A percentile compares a stretch with the other conserved stretches of the same genome.
Evolutionary conservation across 495 filamentous ascomycete species (phyloP).

Genomic region (Delitschia confertaspora): DNA sequence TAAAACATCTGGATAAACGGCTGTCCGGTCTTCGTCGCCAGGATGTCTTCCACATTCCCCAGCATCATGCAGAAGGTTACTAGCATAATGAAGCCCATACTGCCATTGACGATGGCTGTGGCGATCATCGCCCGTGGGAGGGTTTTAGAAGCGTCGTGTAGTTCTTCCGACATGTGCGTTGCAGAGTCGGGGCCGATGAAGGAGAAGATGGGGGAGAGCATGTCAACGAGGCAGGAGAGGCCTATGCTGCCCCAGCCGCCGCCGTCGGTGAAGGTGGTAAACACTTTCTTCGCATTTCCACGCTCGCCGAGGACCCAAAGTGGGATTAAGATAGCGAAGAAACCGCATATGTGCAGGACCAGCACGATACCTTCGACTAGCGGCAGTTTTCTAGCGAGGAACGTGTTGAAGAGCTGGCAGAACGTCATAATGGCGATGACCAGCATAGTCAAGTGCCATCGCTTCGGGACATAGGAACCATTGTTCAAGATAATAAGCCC

Average conservation of each 20-base stretch:
- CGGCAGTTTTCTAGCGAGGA: conserved; percentile 28
- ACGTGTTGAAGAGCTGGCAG: conserved; percentile 31
- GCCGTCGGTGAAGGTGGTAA: conserved; percentile 27
- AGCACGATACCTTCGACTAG: conserved; percentile 31
- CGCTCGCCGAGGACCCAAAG: conserved; percentile 29
- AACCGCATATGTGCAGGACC: conserved; percentile 30
- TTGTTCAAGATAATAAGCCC: conserved; percentile 38
- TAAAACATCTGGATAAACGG: conserved; percentile 31
- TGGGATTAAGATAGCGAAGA: conserved; percentile 32
- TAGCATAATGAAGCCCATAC: conserved; percentile 27
- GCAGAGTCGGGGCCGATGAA: conserved; percentile 31
- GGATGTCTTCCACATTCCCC: conserved; percentile 20
- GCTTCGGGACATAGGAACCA: conserved; percentile 16
- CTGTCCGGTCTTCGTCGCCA: conserved; percentile 21
- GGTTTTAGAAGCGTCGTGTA: conserved; percentile 23
- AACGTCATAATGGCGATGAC: conserved; percentile 24
- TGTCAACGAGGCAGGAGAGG: conserved; percentile 29
- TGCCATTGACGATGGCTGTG: conserved; percentile 20
- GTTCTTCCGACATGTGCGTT: conserved; percentile 31
- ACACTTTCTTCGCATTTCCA: conserved; percentile 23
- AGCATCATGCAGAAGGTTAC: conserved; percentile 29
- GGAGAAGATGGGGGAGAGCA: conserved; percentile 24
- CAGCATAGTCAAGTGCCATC: conserved; percentile 32
- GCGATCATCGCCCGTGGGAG: conserved; percentile 27
- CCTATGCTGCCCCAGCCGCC: conserved; percentile 31